Evolutionary conservation across 2,329 filamentous ascomycete species (phyloP).

Genomic region (Aureobasidium mangrovei): DNA sequence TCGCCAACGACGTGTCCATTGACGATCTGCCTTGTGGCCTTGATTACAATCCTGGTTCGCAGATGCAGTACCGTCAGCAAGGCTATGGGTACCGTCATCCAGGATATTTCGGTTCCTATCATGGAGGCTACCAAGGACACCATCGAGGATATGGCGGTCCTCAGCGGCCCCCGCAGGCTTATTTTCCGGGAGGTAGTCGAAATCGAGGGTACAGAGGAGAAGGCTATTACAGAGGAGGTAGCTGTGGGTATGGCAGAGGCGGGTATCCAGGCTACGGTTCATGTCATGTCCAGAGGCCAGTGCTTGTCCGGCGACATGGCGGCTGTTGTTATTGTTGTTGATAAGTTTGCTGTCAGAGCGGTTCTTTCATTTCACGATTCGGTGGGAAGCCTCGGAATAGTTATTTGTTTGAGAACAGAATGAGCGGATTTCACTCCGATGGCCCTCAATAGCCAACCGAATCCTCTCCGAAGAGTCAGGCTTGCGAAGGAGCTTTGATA

Average conservation of each 20-base stretch:
- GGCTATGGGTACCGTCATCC: neutral
- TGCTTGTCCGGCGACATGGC: neutral
- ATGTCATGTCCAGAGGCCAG: neutral
- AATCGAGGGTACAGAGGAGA: neutral
- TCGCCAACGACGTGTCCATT: neutral
- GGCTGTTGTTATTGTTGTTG: slow-evolving; percentile 4
- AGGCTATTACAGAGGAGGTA: neutral
- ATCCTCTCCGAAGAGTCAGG: no score
- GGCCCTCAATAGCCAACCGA: no score
- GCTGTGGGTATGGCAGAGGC: slow-evolving; percentile 6
- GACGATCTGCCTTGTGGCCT: neutral
- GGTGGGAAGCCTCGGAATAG: neutral
- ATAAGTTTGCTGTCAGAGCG: neutral
- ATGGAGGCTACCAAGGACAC: neutral
- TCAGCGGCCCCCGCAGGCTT: neutral
- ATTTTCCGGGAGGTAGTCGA: neutral
- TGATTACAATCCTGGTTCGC: neutral
- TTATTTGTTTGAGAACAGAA: no score
- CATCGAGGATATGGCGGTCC: neutral
- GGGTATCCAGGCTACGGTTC: neutral
- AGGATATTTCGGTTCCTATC: neutral
- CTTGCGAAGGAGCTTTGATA: neutral
- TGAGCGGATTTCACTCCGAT: neutral
- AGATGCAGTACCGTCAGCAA: slow-evolving; percentile 8
- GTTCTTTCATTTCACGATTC: neutral